Evolutionary conservation across 106 monocot genomes (phyloP).

Genomic region (Acorus gramineus): DNA sequence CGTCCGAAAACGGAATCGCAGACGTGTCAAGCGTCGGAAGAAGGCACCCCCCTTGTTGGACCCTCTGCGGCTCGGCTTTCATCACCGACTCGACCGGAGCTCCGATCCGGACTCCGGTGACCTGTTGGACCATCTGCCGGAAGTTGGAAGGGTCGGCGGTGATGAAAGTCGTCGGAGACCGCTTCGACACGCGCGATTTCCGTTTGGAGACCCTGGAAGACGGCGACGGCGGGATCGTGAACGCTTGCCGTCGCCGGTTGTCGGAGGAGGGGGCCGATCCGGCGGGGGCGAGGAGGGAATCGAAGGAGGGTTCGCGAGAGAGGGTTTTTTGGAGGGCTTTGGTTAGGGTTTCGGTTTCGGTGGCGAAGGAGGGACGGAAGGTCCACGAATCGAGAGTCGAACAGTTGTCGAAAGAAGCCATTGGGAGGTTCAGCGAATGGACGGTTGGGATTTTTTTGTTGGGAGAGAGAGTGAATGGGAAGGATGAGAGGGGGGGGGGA

Average conservation of each 20-base stretch:
- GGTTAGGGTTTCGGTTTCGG: too few relatives aligned
- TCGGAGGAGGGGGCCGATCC: not conserved
- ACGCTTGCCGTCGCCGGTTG: not conserved
- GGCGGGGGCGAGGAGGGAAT: not conserved
- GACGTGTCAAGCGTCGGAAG: conserved; percentile 14
- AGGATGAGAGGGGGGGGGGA: too few relatives aligned
- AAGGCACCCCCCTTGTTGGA: not conserved
- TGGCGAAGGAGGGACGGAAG: too few relatives aligned
- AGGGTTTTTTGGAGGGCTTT: too few relatives aligned
- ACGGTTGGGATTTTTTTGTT: too few relatives aligned
- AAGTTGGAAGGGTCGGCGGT: conserved; percentile 51
- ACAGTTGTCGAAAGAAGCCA: too few relatives aligned
- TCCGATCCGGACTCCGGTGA: conserved; percentile 32
- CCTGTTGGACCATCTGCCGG: conserved; percentile 61
- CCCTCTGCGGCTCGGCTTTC: conserved; percentile 9
- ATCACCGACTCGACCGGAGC: not conserved
- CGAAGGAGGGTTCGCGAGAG: not conserved
- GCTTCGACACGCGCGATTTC: conserved; percentile 34
- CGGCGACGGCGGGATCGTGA: not conserved
- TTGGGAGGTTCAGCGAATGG: too few relatives aligned
- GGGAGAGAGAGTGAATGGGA: too few relatives aligned
- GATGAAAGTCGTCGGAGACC: conserved; percentile 48
- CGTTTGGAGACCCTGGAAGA: conserved; percentile 26
- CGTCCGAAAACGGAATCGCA: not conserved
- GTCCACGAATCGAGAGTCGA: too few relatives aligned